A percentile compares a stretch with the other conserved stretches of the same genome.
These are phyloP conservation scores for Rhodomyrtus tomentosa DNA, from an alignment of 345 rosid species.

Conservation along the genomic window DNA sequence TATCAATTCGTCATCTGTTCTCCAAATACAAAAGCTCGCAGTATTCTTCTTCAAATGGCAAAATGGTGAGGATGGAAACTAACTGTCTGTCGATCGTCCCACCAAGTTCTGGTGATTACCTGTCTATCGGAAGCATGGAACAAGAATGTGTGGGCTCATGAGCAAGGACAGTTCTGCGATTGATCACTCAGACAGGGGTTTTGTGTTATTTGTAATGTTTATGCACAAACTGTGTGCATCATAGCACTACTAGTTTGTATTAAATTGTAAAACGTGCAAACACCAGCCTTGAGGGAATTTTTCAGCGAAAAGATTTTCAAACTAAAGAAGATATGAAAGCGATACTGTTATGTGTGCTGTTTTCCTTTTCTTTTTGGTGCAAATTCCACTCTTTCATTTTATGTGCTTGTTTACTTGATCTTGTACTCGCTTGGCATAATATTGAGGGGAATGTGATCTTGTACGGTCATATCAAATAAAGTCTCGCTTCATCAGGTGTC, in stretches of 20 bases:
- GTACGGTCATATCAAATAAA: neutral
- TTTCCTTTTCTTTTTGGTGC: neutral
- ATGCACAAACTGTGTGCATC: neutral
- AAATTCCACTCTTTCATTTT: neutral
- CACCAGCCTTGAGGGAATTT: neutral
- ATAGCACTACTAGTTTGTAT: neutral
- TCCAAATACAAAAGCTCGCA: conserved; percentile 31
- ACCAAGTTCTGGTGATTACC: conserved; percentile 1
- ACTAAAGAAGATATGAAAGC: neutral
- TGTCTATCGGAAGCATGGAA: conserved; percentile 1
- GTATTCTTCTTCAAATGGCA: conserved; percentile 1
- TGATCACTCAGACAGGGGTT: neutral
- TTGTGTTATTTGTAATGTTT: neutral
- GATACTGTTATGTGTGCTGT: neutral
- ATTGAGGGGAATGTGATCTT: neutral
- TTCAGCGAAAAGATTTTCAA: neutral
- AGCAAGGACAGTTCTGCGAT: neutral
- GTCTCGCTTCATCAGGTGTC: neutral
- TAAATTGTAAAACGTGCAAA: neutral
- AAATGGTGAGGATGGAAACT: neutral
- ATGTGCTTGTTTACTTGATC: neutral
- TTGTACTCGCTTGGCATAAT: neutral
- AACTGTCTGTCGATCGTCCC: neutral
- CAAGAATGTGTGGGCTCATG: conserved; percentile 6
- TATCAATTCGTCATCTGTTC: conserved; percentile 39